Evolutionary conservation across 345 rosid genomes (phyloP).

Genomic region (Camelina neglecta): DNA sequence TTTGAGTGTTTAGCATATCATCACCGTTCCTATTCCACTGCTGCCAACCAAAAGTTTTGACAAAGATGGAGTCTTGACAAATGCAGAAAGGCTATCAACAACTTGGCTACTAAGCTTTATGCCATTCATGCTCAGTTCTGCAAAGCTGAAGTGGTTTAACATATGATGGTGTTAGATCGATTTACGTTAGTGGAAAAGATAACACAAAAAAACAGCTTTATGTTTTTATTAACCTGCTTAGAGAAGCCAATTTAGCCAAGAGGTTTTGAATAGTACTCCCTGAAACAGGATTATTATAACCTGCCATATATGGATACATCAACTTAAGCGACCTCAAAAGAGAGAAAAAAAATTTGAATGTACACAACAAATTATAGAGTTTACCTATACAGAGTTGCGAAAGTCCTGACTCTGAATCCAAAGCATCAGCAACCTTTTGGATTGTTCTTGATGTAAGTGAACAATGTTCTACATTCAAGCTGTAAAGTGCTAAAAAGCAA

Average conservation of each 20-base stretch:
- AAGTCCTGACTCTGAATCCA: constrained; percentile 61
- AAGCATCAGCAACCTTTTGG: constrained; percentile 72
- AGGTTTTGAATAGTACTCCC: constrained; percentile 66
- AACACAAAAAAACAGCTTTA: constrained; percentile 1
- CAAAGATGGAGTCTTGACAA: constrained; percentile 64
- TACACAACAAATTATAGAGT: constrained; percentile 27
- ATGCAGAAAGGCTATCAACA: constrained; percentile 67
- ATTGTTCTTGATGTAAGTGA: constrained; percentile 85
- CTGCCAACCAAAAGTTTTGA: constrained; percentile 76
- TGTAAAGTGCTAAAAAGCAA: constrained; percentile 67
- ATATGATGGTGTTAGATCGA: constrained; percentile 22
- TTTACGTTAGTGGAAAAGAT: neutral
- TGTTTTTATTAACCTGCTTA: constrained; percentile 59
- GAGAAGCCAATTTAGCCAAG: constrained; percentile 61
- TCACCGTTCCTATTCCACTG: constrained; percentile 81
- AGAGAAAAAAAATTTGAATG: constrained; percentile 1
- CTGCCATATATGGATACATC: constrained; percentile 48
- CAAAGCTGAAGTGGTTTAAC: constrained; percentile 57
- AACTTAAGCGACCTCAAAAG: constrained; percentile 22
- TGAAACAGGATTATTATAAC: constrained; percentile 70
- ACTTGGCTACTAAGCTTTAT: constrained; percentile 74
- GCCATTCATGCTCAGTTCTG: constrained; percentile 81
- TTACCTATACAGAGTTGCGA: constrained; percentile 82
- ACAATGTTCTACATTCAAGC: constrained; percentile 80
- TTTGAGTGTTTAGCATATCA: constrained; percentile 25